Evolutionary conservation across 129 eudicot genomes (phyloP).

Genomic region (Artemisia annua): DNA sequence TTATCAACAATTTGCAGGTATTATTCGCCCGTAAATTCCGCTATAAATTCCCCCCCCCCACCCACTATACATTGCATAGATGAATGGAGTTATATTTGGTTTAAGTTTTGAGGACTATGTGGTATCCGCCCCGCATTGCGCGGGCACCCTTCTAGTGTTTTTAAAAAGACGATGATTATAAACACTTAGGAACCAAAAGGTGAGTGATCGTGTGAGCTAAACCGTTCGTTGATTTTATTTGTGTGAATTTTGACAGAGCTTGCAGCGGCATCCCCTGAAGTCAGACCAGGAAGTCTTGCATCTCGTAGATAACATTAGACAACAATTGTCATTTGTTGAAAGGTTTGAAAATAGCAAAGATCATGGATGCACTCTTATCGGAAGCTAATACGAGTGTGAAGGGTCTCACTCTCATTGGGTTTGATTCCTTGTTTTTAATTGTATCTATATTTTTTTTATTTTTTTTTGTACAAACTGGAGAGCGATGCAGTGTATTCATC

Average conservation of each 20-base stretch:
- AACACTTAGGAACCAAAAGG: neutral
- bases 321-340: constrained; percentile 42
- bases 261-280: constrained; percentile 66
- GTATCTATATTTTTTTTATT: constrained; percentile 22
- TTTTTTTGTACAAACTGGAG: constrained; percentile 30
- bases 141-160: no score
- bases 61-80: no score
- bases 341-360: constrained; percentile 53
- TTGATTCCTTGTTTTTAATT: constrained; percentile 24
- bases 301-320: constrained; percentile 65
- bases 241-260: constrained; percentile 45
- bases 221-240: neutral
- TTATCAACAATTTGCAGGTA: no score
- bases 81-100: no score
- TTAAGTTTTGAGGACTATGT: no score
- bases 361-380: constrained; percentile 57
- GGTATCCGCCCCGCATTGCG: no score
- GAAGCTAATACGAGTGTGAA: constrained; percentile 22
- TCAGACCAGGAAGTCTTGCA: constrained; percentile 61
- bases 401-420: constrained; percentile 18
- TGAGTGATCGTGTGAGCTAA: neutral
- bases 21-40: no score
- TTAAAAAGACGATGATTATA: neutral
- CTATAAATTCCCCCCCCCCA: no score
- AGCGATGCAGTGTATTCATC: constrained; percentile 18